Evolutionary conservation across 2,329 filamentous ascomycete genomes (phyloP).

Genomic region (Ramularia collo-cygni): DNA sequence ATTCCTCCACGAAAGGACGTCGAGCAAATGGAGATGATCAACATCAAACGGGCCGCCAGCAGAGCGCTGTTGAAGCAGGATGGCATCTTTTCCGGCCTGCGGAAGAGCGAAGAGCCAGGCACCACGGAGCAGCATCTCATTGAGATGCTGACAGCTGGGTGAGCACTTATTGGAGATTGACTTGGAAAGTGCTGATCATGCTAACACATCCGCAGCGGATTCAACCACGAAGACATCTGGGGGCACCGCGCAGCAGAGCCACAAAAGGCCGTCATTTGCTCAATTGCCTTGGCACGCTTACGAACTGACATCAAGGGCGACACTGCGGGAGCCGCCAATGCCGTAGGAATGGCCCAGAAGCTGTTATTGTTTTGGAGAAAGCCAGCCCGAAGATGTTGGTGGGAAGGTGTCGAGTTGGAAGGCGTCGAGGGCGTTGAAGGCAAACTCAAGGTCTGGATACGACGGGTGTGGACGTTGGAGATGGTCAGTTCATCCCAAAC

Average conservation of each 20-base stretch:
- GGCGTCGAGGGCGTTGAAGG: constrained; percentile 85
- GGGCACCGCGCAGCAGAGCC: constrained; percentile 95
- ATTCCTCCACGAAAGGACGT: constrained; percentile 85
- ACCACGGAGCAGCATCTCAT: constrained; percentile 98
- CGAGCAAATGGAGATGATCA: constrained; percentile 82
- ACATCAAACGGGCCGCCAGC: constrained; percentile 88
- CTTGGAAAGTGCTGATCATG: background rate
- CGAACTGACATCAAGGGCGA: constrained; percentile 71
- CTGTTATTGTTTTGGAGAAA: constrained; percentile 97
- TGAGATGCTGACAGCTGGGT: constrained; percentile 98
- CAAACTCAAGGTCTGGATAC: constrained; percentile 94
- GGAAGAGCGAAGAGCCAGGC: constrained; percentile 90
- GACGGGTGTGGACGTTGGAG: constrained; percentile 95
- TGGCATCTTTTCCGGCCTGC: constrained; percentile 91
- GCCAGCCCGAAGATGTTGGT: constrained; percentile 93
- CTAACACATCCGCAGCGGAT: constrained; percentile 57
- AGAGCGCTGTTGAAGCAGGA: constrained; percentile 79
- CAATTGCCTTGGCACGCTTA: constrained; percentile 82
- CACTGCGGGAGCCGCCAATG: constrained; percentile 63
- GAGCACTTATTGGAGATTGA: constrained; percentile 35
- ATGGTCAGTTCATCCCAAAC: constrained; percentile 53
- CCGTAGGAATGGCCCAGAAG: constrained; percentile 97
- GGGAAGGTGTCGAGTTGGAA: constrained; percentile 92
- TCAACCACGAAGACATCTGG: constrained; percentile 93
- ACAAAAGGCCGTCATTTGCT: constrained; percentile 97